Evolutionary conservation across 108 stramenopile genomes (phyloP).

Genomic region (Skeletonema tropicum): DNA sequence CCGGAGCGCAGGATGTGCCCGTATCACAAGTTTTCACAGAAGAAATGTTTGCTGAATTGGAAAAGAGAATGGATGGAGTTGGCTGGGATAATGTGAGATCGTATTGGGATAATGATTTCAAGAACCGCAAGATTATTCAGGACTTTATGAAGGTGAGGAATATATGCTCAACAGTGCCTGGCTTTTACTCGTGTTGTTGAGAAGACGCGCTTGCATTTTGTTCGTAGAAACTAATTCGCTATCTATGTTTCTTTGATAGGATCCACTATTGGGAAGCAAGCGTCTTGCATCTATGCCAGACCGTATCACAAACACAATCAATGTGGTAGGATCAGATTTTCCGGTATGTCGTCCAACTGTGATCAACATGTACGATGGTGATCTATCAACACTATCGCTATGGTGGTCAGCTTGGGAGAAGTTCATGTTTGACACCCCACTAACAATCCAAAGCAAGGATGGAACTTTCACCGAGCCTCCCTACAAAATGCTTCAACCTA

Average conservation of each 20-base stretch:
- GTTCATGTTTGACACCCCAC: constrained; percentile 88
- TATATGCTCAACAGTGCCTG: background rate
- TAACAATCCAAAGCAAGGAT: constrained; percentile 63
- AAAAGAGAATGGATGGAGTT: constrained; percentile 56
- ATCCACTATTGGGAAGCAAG: constrained; percentile 78
- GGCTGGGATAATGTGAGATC: constrained; percentile 72
- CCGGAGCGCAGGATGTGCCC: constrained; percentile 83
- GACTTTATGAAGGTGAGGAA: constrained; percentile 77
- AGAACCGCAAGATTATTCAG: constrained; percentile 82
- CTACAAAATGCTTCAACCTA: constrained; percentile 85
- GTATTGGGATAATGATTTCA: constrained; percentile 87
- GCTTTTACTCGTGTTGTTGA: background rate
- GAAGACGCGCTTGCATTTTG: too few relatives aligned
- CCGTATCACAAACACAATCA: constrained; percentile 90
- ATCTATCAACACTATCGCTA: constrained; percentile 59
- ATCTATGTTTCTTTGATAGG: constrained; percentile 29
- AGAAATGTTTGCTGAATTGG: constrained; percentile 82
- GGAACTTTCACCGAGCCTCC: constrained; percentile 63
- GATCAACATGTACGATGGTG: constrained; percentile 93
- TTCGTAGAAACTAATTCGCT: background rate
- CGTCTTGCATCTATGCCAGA: constrained; percentile 90
- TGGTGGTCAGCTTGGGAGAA: constrained; percentile 93
- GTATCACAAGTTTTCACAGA: constrained; percentile 86
- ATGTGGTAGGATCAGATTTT: constrained; percentile 40
- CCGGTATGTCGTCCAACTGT: constrained; percentile 89